phyloP scores from a whole-genome alignment of 345 rosid genomes.

The Citrus reticulata region DNA sequence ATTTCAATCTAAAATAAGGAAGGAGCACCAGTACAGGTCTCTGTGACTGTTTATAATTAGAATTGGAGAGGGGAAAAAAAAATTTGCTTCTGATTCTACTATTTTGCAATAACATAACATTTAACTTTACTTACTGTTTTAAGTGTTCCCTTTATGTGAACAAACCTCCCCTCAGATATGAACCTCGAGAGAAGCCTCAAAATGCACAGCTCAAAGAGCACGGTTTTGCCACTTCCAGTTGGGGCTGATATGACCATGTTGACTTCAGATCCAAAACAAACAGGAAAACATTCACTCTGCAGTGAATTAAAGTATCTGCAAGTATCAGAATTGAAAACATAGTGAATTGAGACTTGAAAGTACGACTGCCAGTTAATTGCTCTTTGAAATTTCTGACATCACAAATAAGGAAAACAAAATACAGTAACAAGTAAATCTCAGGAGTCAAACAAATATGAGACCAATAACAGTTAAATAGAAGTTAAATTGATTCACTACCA shows the following conservation, averaged over 20 bases:
- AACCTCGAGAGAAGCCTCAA: conserved; percentile 83
- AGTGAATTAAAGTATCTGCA: conserved; percentile 88
- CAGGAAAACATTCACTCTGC: conserved; percentile 94
- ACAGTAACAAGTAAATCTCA: not conserved
- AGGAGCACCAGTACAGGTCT: not conserved
- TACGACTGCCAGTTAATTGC: too few relatives aligned
- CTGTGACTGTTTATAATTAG: not conserved
- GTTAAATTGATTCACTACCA: not conserved
- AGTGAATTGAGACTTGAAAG: not conserved
- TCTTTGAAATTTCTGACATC: not conserved
- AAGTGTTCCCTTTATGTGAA: conserved; percentile 73
- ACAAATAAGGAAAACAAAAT: not conserved
- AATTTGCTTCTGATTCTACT: not conserved
- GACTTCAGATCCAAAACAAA: conserved; percentile 72
- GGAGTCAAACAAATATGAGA: not conserved
- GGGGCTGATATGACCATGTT: conserved; percentile 99
- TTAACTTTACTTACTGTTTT: conserved; percentile 59
- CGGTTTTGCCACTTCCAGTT: conserved; percentile 97
- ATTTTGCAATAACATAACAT: not conserved
- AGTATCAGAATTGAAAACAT: conserved; percentile 1
- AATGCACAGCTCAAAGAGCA: conserved; percentile 87
- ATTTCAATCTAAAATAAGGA: not conserved
- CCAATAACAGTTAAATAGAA: not conserved
- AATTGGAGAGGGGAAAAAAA: not conserved
- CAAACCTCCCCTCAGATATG: conserved; percentile 60